Evolutionary conservation across 2,329 filamentous ascomycete species (phyloP), one percentile per base, ranked within the genome.

Genomic region (Fusarium kyushuense): DNA sequence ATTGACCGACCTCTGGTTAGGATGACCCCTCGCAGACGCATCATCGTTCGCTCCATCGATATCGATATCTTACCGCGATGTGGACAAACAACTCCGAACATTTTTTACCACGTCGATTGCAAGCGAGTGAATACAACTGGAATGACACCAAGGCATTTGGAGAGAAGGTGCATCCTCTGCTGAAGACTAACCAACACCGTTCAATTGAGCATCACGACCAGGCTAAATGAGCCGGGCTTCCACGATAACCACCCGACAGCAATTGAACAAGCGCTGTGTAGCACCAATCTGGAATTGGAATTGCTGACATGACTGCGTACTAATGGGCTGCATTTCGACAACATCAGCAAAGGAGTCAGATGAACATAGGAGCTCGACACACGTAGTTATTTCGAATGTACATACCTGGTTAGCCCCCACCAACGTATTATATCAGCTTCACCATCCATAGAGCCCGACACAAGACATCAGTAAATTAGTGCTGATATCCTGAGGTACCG

Each of bases 401-500:
- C 21, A 30, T 35, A 29, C 16, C 12, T 63, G 38, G 59, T 59
- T 56, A 42, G 58, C 32, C n/a, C 7, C 12, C 13, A 19, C 16
- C 36, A 23, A 32, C 7, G 30, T 12, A 25, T 58, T 23, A 52
- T 10, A 58, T 58, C 23, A 63, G 38, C 45, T 30, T 48, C 35
- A 33, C n/a, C 21, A 11, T 16, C 54, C 25, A 65, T 48, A 53
- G 16, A 19, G 25, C 16, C 10, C 6, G 29, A 58, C 40, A n/a
- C 12, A 40, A 45, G 49, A 30, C 23, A 30, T 17, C 30, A 27
- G 30, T 35, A 12, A 40, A 23, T 29, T 66, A 69, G 65, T 5
- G 65, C 65, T 62, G 65, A 68, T 65, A 33, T 32, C 21, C n/a
- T 38, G 9, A n/a, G 6, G 5, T 6, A 29, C 6, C 14, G 3